Base-by-base conservation (phyloP, 441 rosid species). In the Bruguiera hainesii region DNA sequence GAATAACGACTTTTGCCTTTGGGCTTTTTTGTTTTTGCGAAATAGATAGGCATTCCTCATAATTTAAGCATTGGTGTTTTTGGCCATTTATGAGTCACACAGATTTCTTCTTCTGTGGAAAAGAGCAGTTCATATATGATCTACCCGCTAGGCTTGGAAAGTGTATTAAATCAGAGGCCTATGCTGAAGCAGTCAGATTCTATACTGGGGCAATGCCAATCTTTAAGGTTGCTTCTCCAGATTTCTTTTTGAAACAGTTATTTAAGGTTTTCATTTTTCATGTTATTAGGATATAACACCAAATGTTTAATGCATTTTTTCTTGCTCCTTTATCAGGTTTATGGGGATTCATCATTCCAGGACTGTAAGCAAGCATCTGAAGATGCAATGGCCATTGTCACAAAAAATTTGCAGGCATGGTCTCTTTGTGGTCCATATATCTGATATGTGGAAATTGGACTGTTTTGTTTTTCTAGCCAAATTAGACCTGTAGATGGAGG, bases 71-170 rank as follows among this genome's bases (percentile, higher is more conserved):
- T 59, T 60, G 65, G 55, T 42, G 18, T 77, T 29, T 78, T 72
- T 74, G 61, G 67, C 59, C 69, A 72, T 79, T 42, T 37, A 69
- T 61, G 67, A 78, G 64, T 76, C 76, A 83, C 60, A 76, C 73
- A 69, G 61, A 80, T 66, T 71, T 78, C 71, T 59, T 78, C 74
- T 81, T 85, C n/a, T 75, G 64, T 79, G 65, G 81, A 79, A 80
- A 86, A 83, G 95, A 75, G 86, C 97, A 95, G 99, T 89, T 95
- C 89, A 92, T 92, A 71, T 95, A 90, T 78, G 99, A 95, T 84
- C 89, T 95, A 74, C 99, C 99, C 15, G 89, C 93, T 73, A 87
- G 95, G 81, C 99, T 95, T 75, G 89, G 84, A 76, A 95, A 87
- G 65, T 95, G 96, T 77, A 90, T 90, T 70, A 86, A 92, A 79